Base-by-base conservation (phyloP, 495 filamentous ascomycete genomes). In the Physcia stellaris region DNA sequence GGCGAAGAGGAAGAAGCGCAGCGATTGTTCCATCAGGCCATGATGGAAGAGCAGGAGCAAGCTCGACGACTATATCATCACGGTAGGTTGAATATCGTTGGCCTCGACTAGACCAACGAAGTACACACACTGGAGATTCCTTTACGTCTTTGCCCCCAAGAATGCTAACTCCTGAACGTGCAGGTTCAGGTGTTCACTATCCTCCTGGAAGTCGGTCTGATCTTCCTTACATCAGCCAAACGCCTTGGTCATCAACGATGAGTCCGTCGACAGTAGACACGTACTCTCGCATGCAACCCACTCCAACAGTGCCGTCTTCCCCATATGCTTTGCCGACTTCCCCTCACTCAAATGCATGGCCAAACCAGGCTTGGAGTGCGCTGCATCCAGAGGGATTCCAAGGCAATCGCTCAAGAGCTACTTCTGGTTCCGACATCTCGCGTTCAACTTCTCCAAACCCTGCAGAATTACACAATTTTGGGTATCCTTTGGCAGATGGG, bases 401-500 rank as follows among this genome's bases (percentile, higher is more conserved):
- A 13, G 41, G 23, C 9, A 24, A 23, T 20, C 35, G 23, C 11
- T n/a, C 13, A 20, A 13, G 12, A 35, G 24, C 12, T 32, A 20
- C n/a, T n/a, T n/a, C 36, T 37, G 20, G 30, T 23, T 43, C 49
- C 4, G 42, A 40, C 30, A 19, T 20, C 6, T 52, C 49, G 5
- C 49, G 49, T 18, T 49, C 49, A 11, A 20, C 37, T 11, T 52
- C 49, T 21, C 46, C 49, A 6, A 41, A 31, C 27, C 59, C 56
- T 16, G 33, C 38, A 46, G 49, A 51, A 42, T 48, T 32, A 46
- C 45, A 37, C 43, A 62, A 42, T 41, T 62, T 42, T 39, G 55
- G 42, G 40, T 52, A 46, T 34, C 57, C 42, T 3, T 59, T 57
- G 24, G 51, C 50, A 28, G 50, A 66, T 41, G 64, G 67, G 11